Conservation (phyloP, 169 alveolate species). For the Eimeria acervulina region DNA sequence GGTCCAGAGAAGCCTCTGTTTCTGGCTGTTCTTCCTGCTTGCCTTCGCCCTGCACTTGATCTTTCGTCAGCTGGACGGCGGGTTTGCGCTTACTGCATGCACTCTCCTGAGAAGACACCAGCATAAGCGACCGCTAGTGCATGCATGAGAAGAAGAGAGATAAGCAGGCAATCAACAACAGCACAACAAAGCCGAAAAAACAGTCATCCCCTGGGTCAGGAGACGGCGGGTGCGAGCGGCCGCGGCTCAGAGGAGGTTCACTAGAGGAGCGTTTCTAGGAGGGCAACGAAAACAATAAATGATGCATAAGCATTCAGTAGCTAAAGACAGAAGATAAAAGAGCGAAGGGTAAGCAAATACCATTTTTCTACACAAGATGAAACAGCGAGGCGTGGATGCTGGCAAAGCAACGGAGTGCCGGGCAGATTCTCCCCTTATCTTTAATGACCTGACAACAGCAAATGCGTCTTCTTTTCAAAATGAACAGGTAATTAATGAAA, state of each 20-base stretch:
- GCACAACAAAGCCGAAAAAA: too few species aligned
- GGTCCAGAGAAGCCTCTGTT: background rate
- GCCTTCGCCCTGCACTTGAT: slow-evolving; percentile 7
- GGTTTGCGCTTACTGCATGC: slow-evolving; percentile 75
- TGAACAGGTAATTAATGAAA: background rate
- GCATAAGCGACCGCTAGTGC: background rate
- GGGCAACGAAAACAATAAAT: background rate
- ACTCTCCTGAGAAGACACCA: slow-evolving; percentile 30
- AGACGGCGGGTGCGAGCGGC: background rate
- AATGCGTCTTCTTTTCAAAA: background rate
- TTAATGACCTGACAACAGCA: background rate
- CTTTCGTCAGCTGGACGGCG: slow-evolving; percentile 43
- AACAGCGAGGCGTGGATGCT: background rate
- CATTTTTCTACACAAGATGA: background rate
- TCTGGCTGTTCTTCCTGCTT: background rate
- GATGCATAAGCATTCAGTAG: background rate
- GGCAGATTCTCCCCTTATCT: background rate
- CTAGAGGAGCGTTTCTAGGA: background rate
- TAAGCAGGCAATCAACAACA: background rate
- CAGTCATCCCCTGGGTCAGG: too few species aligned
- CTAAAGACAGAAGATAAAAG: background rate
- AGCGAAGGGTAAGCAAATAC: background rate
- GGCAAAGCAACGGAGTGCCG: background rate
- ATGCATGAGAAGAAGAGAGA: background rate
- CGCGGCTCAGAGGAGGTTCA: background rate